Evolutionary conservation across 768 basidiomycete species (phyloP).

Genomic region (Pisolithus albus): DNA sequence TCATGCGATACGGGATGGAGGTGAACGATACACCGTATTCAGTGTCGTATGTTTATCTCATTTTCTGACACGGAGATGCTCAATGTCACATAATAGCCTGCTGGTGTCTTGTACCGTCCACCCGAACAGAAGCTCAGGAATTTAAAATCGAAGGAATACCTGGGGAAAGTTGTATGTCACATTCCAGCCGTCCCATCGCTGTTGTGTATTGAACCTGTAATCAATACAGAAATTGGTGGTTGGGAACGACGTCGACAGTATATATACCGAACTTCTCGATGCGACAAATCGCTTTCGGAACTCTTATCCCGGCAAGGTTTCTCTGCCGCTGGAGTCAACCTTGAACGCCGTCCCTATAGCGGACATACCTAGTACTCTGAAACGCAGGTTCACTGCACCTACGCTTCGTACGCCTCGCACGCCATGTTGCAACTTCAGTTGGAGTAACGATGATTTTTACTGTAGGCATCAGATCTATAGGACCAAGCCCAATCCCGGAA

Average conservation of each 20-base stretch:
- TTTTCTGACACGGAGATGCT: not conserved
- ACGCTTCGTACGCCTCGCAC: conserved; percentile 20
- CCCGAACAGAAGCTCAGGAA: conserved; percentile 88
- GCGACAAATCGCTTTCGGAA: conserved; percentile 60
- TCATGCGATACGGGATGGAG: conserved; percentile 77
- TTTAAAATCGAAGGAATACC: conserved; percentile 79
- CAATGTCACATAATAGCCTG: conserved; percentile 45
- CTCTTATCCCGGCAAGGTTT: not conserved
- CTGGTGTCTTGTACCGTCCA: conserved; percentile 85
- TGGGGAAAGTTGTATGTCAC: conserved; percentile 75
- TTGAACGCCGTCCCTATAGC: conserved; percentile 40
- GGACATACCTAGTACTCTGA: conserved; percentile 45
- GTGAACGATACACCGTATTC: conserved; percentile 88
- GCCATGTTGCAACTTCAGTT: not conserved
- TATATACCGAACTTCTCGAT: conserved; percentile 77
- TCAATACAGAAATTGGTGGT: conserved; percentile 69
- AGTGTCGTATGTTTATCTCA: conserved; percentile 60
- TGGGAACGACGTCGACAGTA: conserved; percentile 68
- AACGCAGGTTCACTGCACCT: conserved; percentile 46
- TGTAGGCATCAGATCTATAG: not conserved
- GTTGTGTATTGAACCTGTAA: not conserved
- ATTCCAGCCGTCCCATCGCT: not conserved
- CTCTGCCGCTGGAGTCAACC: not conserved
- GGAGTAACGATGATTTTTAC: conserved; percentile 4
- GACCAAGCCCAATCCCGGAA: conserved; percentile 5